These are phyloP conservation scores for Eutrema heterophyllum DNA, from an alignment of 345 rosid species.

Conservation along the genomic window DNA sequence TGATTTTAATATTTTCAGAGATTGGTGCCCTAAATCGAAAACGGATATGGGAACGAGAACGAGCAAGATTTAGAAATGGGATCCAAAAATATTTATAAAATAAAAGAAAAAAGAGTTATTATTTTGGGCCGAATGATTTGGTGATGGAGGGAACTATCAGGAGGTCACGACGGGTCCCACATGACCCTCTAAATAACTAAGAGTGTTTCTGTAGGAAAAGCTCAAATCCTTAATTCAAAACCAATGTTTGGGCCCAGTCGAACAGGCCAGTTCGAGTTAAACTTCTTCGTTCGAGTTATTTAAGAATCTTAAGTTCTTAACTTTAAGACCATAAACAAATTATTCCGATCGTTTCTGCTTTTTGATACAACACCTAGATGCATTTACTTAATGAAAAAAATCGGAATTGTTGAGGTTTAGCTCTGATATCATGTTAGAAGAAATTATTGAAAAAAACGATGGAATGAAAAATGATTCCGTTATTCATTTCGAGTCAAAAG, in stretches of 20 bases:
- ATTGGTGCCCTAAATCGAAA: conserved; percentile 34
- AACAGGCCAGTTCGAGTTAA: not conserved
- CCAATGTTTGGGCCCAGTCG: not conserved
- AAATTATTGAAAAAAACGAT: too few species aligned
- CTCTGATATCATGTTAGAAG: too few species aligned
- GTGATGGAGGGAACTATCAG: conserved; percentile 23
- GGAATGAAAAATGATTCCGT: too few species aligned
- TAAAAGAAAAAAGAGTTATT: not conserved
- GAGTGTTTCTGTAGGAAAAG: not conserved
- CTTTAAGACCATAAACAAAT: not conserved
- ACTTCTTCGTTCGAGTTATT: not conserved
- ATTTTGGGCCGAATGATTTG: conserved; percentile 19
- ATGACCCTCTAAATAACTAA: not conserved
- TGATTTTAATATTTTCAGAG: not conserved
- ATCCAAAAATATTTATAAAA: conserved; percentile 4
- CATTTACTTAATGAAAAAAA: too few species aligned
- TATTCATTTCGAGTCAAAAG: too few species aligned
- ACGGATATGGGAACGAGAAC: conserved; percentile 6
- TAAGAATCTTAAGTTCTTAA: too few species aligned
- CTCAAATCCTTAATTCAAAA: not conserved
- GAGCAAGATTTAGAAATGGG: conserved; percentile 15
- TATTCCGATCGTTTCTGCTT: not conserved
- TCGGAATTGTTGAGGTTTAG: too few species aligned
- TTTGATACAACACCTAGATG: too few species aligned
- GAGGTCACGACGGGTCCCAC: conserved; percentile 11